Evolutionary conservation across 306 rosid species (phyloP).

Genomic region (Cajanus cajan): DNA sequence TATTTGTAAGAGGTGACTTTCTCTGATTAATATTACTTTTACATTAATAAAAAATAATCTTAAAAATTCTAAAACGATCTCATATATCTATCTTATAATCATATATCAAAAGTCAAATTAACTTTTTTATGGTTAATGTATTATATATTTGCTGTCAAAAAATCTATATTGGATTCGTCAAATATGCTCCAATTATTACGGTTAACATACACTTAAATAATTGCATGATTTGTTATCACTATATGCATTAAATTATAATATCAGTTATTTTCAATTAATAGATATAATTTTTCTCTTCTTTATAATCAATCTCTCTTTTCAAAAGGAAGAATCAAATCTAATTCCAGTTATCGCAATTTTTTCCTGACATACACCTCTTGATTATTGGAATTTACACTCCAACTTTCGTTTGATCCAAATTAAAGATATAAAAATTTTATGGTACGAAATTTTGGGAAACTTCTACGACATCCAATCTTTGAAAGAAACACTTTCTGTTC

Average conservation of each 20-base stretch:
- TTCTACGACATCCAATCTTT: neutral
- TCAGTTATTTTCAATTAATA: neutral
- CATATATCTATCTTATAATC: too few relatives aligned
- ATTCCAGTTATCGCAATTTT: neutral
- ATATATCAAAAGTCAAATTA: too few relatives aligned
- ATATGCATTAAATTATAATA: neutral
- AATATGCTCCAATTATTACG: neutral
- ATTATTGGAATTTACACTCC: neutral
- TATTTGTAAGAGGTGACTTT: too few relatives aligned
- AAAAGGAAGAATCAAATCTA: neutral
- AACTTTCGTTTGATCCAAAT: neutral
- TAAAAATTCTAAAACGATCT: too few relatives aligned
- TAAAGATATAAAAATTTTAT: neutral
- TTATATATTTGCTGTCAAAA: slow-evolving; percentile 1
- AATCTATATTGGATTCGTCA: neutral
- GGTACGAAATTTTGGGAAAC: neutral
- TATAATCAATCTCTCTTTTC: neutral
- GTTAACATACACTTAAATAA: neutral
- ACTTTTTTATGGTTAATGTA: neutral
- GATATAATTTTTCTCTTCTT: neutral
- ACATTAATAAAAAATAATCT: too few relatives aligned
- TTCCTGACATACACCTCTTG: neutral
- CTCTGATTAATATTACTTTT: too few relatives aligned
- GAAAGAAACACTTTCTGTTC: neutral
- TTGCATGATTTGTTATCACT: neutral